These are phyloP conservation scores for Penicillium antarcticum DNA, from an alignment of 495 filamentous ascomycete genomes.

Conservation along the genomic window DNA sequence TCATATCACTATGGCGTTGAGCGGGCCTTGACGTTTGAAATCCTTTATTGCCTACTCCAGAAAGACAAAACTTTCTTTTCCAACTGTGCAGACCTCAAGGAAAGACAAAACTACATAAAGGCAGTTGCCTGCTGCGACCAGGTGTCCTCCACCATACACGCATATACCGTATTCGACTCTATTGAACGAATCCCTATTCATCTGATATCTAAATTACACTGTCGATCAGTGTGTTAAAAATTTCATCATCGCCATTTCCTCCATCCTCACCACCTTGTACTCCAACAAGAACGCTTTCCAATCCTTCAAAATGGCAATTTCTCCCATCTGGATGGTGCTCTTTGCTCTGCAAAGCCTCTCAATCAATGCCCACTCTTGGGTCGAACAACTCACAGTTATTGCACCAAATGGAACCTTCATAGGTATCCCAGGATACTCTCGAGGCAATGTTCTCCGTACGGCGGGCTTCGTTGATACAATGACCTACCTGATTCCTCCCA, in stretches of 20 bases:
- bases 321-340: conserved; percentile 13
- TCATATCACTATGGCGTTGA: conserved; percentile 7
- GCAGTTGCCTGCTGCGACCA: too few species aligned
- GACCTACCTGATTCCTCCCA: conserved; percentile 53
- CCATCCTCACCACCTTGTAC: not conserved
- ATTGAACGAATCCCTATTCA: too few species aligned
- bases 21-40: not conserved
- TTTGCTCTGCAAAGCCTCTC: conserved; percentile 33
- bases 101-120: too few species aligned
- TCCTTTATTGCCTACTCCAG: too few species aligned
- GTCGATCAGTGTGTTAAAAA: too few species aligned
- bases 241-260: too few species aligned
- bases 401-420: conserved; percentile 69
- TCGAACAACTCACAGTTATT: conserved; percentile 69
- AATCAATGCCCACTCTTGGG: conserved; percentile 68
- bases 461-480: conserved; percentile 50
- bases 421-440: conserved; percentile 63
- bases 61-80: too few species aligned
- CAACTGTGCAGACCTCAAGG: too few species aligned
- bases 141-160: too few species aligned
- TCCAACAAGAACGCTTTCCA: not conserved
- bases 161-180: too few species aligned
- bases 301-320: conserved; percentile 6
- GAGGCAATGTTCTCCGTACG: conserved; percentile 55
- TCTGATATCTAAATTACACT: too few species aligned